Percentiles rank a stretch among this genome's conserved stretches.
phyloP scores from a whole-genome alignment of 345 rosid genomes.

The Raphanus sativus region DNA sequence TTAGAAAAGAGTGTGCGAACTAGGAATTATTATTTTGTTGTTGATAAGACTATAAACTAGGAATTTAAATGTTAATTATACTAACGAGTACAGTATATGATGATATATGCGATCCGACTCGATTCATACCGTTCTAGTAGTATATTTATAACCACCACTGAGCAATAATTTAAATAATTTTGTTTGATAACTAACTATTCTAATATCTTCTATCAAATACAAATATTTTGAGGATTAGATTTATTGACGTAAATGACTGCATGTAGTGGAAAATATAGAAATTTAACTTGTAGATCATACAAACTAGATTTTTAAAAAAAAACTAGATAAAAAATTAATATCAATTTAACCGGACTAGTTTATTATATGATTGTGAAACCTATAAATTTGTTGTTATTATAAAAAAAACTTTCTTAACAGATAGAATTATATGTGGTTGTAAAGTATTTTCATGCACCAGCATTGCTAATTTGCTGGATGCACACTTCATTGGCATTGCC shows the following conservation, averaged over 20 bases:
- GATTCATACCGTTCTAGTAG: neutral
- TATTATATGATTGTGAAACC: neutral
- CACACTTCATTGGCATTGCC: conserved; percentile 21
- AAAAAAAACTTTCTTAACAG: neutral
- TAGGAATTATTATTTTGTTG: neutral
- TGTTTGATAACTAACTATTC: neutral
- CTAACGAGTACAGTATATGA: neutral
- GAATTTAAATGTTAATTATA: neutral
- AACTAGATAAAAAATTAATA: neutral
- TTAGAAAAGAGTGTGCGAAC: too few relatives aligned
- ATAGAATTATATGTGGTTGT: conserved; percentile 17
- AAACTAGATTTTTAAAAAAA: too few relatives aligned
- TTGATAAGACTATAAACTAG: neutral
- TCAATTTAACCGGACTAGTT: neutral
- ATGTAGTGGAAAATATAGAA: neutral
- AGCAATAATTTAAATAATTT: neutral
- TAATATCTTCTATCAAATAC: neutral
- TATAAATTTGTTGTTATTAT: neutral
- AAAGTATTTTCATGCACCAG: conserved; percentile 9
- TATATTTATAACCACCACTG: neutral
- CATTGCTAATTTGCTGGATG: conserved; percentile 32
- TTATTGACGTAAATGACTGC: neutral
- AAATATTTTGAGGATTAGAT: neutral
- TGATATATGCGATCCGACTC: neutral
- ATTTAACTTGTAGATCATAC: too few relatives aligned